phyloP scores from a whole-genome alignment of 1,139 yeast genomes.

The Kluyveromyces sp. region DNA sequence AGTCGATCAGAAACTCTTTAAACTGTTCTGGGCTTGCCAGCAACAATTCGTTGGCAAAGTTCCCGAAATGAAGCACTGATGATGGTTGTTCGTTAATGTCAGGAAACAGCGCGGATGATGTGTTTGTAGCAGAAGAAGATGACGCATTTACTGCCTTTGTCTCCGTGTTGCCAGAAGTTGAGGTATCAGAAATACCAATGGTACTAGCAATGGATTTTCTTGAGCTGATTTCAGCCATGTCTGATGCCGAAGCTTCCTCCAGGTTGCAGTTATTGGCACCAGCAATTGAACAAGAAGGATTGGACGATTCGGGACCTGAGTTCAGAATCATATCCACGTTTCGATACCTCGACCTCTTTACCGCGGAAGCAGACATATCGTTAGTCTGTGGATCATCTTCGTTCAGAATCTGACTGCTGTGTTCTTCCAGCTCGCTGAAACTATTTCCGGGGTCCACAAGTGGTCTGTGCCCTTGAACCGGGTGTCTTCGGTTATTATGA shows the following conservation, averaged over 20 bases:
- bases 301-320: not conserved
- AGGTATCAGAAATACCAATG: not conserved
- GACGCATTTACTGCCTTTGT: not conserved
- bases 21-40: constrained; percentile 31
- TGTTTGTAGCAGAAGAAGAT: not conserved
- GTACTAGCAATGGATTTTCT: not conserved
- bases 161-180: not conserved
- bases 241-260: not conserved
- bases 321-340: not conserved
- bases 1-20: constrained; percentile 30
- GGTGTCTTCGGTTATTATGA: constrained; percentile 1
- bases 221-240: not conserved
- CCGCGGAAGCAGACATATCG: not conserved
- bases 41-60: constrained; percentile 26
- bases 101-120: constrained; percentile 13
- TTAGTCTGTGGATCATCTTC: not conserved
- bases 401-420: constrained; percentile 1
- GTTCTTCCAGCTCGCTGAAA: not conserved
- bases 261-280: too few species aligned
- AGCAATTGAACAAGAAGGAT: not conserved
- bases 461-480: not conserved
- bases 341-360: not conserved
- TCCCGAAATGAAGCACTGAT: constrained; percentile 24
- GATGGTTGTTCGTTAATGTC: constrained; percentile 31
- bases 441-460: constrained; percentile 1